These are phyloP conservation scores for Leccinum pachyderme DNA, from an alignment of 1,284 basidiomycete species.

Conservation along the genomic window DNA sequence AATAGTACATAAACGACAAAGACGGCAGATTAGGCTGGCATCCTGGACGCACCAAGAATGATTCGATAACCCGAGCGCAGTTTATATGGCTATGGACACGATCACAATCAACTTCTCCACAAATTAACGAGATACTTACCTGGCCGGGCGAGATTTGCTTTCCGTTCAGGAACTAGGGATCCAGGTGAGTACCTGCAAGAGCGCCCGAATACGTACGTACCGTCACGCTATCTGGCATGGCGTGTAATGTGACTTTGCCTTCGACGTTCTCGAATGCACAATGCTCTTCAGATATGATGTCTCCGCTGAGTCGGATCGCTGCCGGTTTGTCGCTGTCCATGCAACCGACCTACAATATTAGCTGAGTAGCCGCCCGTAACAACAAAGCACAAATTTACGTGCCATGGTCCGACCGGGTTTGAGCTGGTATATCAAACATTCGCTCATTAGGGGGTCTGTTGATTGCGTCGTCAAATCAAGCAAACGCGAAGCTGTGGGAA, in stretches of 20 bases:
- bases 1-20: not conserved
- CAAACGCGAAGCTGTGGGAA: conserved; percentile 4
- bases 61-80: conserved; percentile 93
- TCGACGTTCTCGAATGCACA: conserved; percentile 89
- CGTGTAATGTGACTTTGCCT: conserved; percentile 81
- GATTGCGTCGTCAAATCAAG: conserved; percentile 19
- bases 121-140: conserved; percentile 41
- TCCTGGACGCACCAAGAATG: conserved; percentile 69
- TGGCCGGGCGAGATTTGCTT: conserved; percentile 77
- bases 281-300: conserved; percentile 89
- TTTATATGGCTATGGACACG: conserved; percentile 60
- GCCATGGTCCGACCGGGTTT: conserved; percentile 85
- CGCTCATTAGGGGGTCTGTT: conserved; percentile 83
- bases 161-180: conserved; percentile 82
- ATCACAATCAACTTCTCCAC: conserved; percentile 22
- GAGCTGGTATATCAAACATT: conserved; percentile 93
- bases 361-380: conserved; percentile 16
- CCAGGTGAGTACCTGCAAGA: conserved; percentile 7
- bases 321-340: conserved; percentile 76
- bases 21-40: conserved; percentile 7
- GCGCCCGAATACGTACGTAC: conserved; percentile 45
- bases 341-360: conserved; percentile 64
- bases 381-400: conserved; percentile 12
- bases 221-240: conserved; percentile 79
- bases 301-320: conserved; percentile 91